Evolutionary conservation across 2,329 filamentous ascomycete species (phyloP).

Genomic region (Colletotrichum noveboracense): DNA sequence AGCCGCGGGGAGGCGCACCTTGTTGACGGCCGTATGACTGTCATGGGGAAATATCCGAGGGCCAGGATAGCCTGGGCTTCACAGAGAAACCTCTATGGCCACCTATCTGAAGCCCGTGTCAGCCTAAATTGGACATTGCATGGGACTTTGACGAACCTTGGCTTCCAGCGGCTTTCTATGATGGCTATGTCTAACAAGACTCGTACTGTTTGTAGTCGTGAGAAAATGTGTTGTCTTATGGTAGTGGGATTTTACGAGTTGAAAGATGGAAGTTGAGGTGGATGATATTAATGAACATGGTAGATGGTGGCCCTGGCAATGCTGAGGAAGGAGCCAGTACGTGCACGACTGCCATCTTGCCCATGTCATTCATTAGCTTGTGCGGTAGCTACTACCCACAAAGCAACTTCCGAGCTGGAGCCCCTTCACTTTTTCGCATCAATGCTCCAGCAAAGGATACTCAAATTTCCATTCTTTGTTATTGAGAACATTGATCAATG

Average conservation of each 20-base stretch:
- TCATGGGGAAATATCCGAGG: rapidly evolving
- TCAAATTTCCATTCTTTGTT: not conserved
- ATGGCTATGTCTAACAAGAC: not conserved
- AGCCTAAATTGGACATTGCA: not conserved
- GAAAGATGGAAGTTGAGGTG: not conserved
- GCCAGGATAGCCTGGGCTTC: too few relatives aligned
- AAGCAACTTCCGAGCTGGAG: not conserved
- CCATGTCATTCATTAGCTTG: not conserved
- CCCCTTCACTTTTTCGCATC: not conserved
- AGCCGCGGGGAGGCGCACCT: too few relatives aligned
- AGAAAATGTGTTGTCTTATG: rapidly evolving
- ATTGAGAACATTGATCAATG: not conserved
- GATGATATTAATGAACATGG: not conserved
- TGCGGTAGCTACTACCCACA: not conserved
- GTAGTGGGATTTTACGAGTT: not conserved
- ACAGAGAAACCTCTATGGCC: too few relatives aligned
- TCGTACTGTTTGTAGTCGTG: not conserved
- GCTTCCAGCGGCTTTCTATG: not conserved
- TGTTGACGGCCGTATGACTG: too few relatives aligned
- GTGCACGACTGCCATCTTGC: not conserved
- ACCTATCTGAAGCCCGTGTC: not conserved
- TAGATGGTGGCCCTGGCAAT: not conserved
- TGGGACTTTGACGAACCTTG: not conserved
- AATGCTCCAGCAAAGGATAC: not conserved
- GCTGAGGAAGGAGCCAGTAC: not conserved